A percentile compares a stretch with the other conserved stretches of the same genome.
phyloP scores from a whole-genome alignment of 176 grass and related monocot species.

The Oryza meyeriana region DNA sequence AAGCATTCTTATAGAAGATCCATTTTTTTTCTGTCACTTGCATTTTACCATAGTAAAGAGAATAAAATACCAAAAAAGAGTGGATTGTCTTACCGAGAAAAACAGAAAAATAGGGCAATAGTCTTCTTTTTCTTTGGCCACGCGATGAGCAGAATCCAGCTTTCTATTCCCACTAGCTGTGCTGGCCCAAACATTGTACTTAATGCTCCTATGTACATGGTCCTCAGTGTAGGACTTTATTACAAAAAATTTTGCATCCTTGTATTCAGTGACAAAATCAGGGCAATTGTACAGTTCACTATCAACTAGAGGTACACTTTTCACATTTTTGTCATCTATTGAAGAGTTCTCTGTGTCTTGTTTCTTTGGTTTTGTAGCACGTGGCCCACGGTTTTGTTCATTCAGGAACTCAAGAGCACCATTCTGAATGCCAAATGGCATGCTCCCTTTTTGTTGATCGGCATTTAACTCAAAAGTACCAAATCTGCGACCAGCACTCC shows the following conservation, averaged over 20 bases:
- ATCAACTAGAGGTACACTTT: slow-evolving; percentile 19
- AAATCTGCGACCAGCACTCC: slow-evolving; percentile 41
- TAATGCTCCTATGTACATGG: slow-evolving; percentile 75
- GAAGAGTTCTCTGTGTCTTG: slow-evolving; percentile 47
- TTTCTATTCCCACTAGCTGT: slow-evolving; percentile 59
- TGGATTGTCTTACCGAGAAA: slow-evolving; percentile 55
- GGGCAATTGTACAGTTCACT: slow-evolving; percentile 46
- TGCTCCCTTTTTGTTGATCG: slow-evolving; percentile 49
- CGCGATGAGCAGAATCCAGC: slow-evolving; percentile 55
- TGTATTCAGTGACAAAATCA: slow-evolving; percentile 60
- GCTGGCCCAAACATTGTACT: slow-evolving; percentile 72
- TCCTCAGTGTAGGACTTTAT: slow-evolving; percentile 78
- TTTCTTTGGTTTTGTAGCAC: slow-evolving; percentile 53
- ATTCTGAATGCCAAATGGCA: slow-evolving; percentile 52
- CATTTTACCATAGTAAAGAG: neutral
- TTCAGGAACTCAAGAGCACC: slow-evolving; percentile 59
- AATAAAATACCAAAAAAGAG: slow-evolving; percentile 14
- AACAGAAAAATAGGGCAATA: slow-evolving; percentile 61
- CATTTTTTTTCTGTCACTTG: neutral
- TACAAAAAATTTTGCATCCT: slow-evolving; percentile 64
- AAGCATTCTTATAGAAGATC: neutral
- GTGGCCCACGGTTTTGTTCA: slow-evolving; percentile 68
- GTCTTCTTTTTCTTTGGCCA: slow-evolving; percentile 50
- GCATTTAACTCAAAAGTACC: slow-evolving; percentile 29
- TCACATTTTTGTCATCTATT: slow-evolving; percentile 47